Evolutionary conservation across 176 grass and related monocot species (phyloP), one percentile per base, ranked within the genome.

Genomic region (Oryza meyeriana): DNA sequence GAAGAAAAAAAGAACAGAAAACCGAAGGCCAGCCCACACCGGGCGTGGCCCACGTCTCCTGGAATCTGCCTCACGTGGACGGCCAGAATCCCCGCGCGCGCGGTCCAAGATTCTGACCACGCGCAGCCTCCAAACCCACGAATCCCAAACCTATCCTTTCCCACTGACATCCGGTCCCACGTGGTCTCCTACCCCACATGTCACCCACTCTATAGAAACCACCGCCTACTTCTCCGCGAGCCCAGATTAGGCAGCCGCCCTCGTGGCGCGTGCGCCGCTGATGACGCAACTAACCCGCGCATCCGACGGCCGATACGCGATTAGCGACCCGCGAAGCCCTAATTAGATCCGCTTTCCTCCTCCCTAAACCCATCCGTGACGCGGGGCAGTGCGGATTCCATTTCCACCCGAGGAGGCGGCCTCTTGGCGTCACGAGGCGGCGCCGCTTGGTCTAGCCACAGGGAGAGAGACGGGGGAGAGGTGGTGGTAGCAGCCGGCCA

Each of bases 91-190:
- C 59, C 52, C 26, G 52, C 29, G 27, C 13, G n/a, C 64, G 18
- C 12, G 75, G 74, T 70, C 66, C 75, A 85, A 85, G 75, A 85
- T 79, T 79, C 75, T 78, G 50, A 85, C 66, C 36, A 24, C n/a
- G 55, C 3, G 12, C 14, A 0, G 2, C 8, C 8, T 7, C 52
- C 8, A 38, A 36, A 61, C 6, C 29, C 52, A 85, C 66, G 1
- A 0, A 0, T 0, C 2, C 0, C 0, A 0, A 12, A 0, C 1
- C 3, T 2, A 71, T 3, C 14, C 12, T 0, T 0, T 5, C 14
- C n/a, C 36, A 28, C 44, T 78, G 74, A 18, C 29, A 36, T 0
- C 0, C 1, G 8, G 11, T 1, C 65, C 74, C 74, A 78, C 35
- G 0, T 0, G 0, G 0, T 4, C 0, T 0, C 0, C 0, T 10